Conservation (phyloP, 495 filamentous ascomycete species). For the Aspergillus nanangensis region DNA sequence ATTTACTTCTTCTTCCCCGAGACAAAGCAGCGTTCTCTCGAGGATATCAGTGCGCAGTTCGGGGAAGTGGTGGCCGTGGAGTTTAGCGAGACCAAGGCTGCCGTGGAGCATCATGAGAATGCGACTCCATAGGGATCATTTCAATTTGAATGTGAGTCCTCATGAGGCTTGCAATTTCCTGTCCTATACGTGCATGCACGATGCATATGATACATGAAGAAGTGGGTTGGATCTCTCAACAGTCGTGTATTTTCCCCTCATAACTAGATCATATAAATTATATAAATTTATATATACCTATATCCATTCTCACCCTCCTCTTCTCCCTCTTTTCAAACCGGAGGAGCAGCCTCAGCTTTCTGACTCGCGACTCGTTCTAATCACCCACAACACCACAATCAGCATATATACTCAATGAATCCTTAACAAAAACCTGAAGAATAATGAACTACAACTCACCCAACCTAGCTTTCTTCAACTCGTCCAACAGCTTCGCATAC, state of each 20-base stretch:
- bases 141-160: neutral
- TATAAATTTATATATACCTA: too few relatives aligned
- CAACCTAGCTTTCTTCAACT: conserved; percentile 3
- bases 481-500: conserved; percentile 19
- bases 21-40: neutral
- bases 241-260: too few relatives aligned
- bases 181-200: neutral
- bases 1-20: conserved; percentile 1
- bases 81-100: too few relatives aligned
- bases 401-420: neutral
- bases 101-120: neutral
- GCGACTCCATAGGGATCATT: neutral
- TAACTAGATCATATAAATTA: too few relatives aligned
- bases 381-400: neutral
- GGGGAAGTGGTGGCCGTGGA: neutral
- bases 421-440: neutral
- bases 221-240: too few relatives aligned
- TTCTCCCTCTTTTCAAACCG: too few relatives aligned
- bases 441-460: neutral
- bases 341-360: too few relatives aligned
- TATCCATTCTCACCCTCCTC: too few relatives aligned
- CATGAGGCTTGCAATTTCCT: neutral
- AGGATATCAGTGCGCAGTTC: conserved; percentile 1
- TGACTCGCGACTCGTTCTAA: neutral
- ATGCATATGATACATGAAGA: too few relatives aligned